Evolutionary conservation across 768 basidiomycete genomes (phyloP).

Genomic region (Suillus americanus): DNA sequence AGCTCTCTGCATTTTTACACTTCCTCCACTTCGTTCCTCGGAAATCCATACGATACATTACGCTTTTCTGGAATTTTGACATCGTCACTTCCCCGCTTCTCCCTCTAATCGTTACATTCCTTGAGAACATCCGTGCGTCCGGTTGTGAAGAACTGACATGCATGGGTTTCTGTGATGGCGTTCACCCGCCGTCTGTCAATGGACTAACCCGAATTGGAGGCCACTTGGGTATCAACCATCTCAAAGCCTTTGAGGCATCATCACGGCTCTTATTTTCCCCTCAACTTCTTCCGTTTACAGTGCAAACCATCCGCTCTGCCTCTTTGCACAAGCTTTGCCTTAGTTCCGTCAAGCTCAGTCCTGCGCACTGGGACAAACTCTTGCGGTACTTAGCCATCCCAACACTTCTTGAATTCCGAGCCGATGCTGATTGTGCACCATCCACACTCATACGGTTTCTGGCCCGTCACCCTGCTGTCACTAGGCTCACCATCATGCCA

Average conservation of each 20-base stretch:
- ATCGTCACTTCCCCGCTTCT: not conserved
- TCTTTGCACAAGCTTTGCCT: not conserved
- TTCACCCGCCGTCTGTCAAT: not conserved
- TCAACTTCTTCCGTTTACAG: too few species aligned
- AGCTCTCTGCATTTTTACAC: not conserved
- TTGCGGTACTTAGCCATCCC: not conserved
- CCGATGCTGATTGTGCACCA: not conserved
- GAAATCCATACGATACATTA: not conserved
- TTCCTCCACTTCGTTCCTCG: not conserved
- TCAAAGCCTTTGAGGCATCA: too few species aligned
- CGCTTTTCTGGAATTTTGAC: not conserved
- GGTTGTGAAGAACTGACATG: too few species aligned
- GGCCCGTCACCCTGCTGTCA: not conserved
- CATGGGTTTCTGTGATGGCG: not conserved
- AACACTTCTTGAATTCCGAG: not conserved
- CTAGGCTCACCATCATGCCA: not conserved
- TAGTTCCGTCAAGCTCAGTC: not conserved
- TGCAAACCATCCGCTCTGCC: not conserved
- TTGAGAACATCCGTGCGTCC: too few species aligned
- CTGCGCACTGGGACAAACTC: not conserved
- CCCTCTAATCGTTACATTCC: too few species aligned
- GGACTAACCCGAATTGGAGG: not conserved
- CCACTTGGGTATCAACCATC: too few species aligned
- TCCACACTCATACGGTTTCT: not conserved
- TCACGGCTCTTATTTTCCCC: not conserved